Base-by-base conservation (phyloP, 345 rosid genomes). In the Ceriops decandra region DNA sequence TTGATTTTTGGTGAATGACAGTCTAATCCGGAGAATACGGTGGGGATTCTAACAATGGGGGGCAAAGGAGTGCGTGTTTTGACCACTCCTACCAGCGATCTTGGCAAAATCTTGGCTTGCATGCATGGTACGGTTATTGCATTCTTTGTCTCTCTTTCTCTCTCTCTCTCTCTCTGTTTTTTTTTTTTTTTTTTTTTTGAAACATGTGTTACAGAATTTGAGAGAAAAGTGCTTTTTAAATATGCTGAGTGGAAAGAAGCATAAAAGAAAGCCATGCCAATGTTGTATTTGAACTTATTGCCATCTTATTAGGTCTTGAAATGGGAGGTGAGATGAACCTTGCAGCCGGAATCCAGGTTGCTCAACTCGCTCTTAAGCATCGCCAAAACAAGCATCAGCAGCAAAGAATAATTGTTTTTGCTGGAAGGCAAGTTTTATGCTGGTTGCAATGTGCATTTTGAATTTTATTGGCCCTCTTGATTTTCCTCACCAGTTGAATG, bases 341-440 rank as follows among this genome's bases (percentile, higher is more conserved):
- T 68, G 87, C 93, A 13, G 85, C 96, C 17, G 96, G 89, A 6
- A 84, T 95, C 61, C 98, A 87, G 88, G 82, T 95, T 75, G 99
- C 99, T 67, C 97, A 95, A 70, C 74, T 95, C 61, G 98, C 99
- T 81, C 97, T 95, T 69, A 95, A 90, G 86, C 98, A 95, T 88
- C 88, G 95, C 6, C 98, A 92, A 69, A 95, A 95, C 85, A 95
- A 95, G 82, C 92, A 95, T 71, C 98, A 90, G 81, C 96, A 86
- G 61, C 99, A 92, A 74, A 73, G 98, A 78, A 95, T 92, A 62
- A 88, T 95, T 17, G 97, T 92, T 67, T 92, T 95, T 73, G 96
- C 93, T 75, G 99, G 99, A 90, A 92, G 99, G 99, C 88, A 72
- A 52, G 21, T 38, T 22, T 5, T 16, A 26, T 54, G 33, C 21